Evolutionary conservation across 163 green algal genomes (phyloP).

Genomic region (Coccomyxa subellipsoidea): DNA sequence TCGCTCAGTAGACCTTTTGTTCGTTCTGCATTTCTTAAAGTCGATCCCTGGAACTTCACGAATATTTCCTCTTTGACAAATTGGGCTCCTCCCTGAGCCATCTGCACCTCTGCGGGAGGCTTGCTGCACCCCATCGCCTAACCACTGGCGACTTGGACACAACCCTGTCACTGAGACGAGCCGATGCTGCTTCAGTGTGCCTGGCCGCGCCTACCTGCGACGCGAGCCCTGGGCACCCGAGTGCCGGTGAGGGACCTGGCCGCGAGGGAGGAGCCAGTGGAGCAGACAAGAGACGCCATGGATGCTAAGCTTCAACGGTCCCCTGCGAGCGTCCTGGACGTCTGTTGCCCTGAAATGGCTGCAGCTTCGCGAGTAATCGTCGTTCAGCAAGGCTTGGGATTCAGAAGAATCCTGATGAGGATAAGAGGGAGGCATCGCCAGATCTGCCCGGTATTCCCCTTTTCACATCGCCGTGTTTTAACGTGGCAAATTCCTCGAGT

Average conservation of each 20-base stretch:
- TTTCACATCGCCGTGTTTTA: no score
- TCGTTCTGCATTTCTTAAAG: background rate
- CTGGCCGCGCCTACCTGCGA: background rate
- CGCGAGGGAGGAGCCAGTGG: constrained; percentile 1
- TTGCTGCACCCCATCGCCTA: background rate
- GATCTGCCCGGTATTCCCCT: no score
- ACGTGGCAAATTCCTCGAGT: no score
- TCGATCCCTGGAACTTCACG: background rate
- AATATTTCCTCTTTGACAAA: background rate
- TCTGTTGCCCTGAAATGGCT: background rate
- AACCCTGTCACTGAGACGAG: background rate
- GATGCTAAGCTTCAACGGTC: background rate
- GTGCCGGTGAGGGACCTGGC: background rate
- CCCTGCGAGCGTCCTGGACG: background rate
- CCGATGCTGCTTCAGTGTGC: background rate
- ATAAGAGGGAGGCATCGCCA: no score
- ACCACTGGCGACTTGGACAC: background rate
- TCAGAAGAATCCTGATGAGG: background rate
- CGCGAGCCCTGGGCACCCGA: background rate
- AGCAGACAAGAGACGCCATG: background rate
- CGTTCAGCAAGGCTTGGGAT: background rate
- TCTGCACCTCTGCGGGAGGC: background rate
- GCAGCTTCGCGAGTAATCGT: no score
- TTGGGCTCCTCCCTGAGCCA: background rate
- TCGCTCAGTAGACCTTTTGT: background rate